phyloP scores from a whole-genome alignment of 257 asterid genomes.

The Solanum ahanhuiri region DNA sequence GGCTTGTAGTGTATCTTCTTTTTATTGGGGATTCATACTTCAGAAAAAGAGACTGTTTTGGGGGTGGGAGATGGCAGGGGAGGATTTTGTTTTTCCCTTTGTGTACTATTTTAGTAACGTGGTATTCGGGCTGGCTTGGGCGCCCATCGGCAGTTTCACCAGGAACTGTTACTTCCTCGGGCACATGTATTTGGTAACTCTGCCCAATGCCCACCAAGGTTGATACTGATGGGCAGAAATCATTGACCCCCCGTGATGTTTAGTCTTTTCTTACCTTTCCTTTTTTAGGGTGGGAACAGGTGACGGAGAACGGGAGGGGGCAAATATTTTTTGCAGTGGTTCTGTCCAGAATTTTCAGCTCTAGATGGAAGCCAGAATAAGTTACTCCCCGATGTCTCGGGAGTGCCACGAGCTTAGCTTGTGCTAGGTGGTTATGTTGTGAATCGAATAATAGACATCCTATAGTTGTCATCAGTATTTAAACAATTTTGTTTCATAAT shows the following conservation, averaged over 20 bases:
- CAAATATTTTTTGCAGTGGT: not conserved
- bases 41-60: not conserved
- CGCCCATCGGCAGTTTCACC: not conserved
- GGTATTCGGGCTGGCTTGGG: not conserved
- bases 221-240: not conserved
- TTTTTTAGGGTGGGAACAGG: not conserved
- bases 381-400: not conserved
- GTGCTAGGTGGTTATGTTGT: not conserved
- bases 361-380: not conserved
- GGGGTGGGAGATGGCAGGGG: not conserved
- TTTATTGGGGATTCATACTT: not conserved
- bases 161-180: not conserved
- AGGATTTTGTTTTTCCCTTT: not conserved
- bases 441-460: not conserved
- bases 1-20: not conserved
- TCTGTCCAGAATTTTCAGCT: not conserved
- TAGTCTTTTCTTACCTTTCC: not conserved
- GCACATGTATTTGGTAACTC: not conserved
- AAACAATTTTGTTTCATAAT: not conserved
- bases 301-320: not conserved
- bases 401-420: not conserved
- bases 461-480: not conserved
- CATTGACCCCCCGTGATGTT: not conserved
- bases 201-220: not conserved
- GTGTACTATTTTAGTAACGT: not conserved